phyloP scores from a whole-genome alignment of 1,284 basidiomycete genomes.

The Limonomyces culmigenus region DNA sequence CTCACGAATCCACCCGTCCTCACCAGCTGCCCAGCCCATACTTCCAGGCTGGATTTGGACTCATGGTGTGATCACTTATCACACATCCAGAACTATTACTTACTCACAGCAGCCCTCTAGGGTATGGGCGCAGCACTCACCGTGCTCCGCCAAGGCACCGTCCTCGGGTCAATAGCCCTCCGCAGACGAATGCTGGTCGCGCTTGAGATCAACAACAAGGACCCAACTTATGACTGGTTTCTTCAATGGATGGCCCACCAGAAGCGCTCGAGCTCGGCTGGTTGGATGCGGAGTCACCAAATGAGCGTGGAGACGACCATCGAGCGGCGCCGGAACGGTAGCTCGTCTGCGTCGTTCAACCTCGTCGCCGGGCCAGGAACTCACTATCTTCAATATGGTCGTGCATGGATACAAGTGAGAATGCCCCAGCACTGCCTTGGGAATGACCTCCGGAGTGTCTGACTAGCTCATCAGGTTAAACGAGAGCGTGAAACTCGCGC shows the following conservation, averaged over 20 bases:
- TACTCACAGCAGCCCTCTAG: conserved; percentile 21
- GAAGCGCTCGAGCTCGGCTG: conserved; percentile 17
- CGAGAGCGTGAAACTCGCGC: conserved; percentile 88
- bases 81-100: too few relatives aligned
- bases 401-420: conserved; percentile 89
- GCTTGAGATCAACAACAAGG: conserved; percentile 93
- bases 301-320: conserved; percentile 88
- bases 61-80: conserved; percentile 71
- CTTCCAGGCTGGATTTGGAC: conserved; percentile 90
- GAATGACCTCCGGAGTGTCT: not conserved
- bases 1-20: too few relatives aligned
- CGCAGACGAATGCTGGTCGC: conserved; percentile 87
- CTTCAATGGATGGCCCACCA: conserved; percentile 84
- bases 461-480: conserved; percentile 69
- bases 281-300: conserved; percentile 72
- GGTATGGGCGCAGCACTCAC: conserved; percentile 76
- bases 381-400: conserved; percentile 82
- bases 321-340: conserved; percentile 80
- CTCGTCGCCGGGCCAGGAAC: conserved; percentile 92
- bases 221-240: conserved; percentile 93
- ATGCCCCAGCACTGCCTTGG: not conserved
- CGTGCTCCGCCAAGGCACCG: conserved; percentile 52
- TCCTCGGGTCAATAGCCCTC: conserved; percentile 57
- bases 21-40: conserved; percentile 59
- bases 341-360: conserved; percentile 74